Conservation (phyloP, 129 eudicot genomes). For the Deinandra increscens region DNA sequence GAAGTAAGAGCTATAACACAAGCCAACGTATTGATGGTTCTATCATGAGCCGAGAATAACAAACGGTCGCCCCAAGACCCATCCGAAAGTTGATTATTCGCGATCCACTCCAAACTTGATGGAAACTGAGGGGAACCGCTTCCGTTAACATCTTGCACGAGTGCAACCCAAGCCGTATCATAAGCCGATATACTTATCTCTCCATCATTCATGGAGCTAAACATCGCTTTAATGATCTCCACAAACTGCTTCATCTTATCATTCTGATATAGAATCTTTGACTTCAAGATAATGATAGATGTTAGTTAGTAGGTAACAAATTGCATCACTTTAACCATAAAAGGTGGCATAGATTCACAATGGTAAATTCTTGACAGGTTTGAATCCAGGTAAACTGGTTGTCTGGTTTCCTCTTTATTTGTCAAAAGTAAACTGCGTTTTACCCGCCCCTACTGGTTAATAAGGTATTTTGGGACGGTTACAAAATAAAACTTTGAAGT, state of each 20-base stretch:
- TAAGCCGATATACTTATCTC: conserved; percentile 45
- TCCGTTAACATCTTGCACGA: conserved; percentile 52
- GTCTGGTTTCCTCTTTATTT: no score
- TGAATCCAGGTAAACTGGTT: no score
- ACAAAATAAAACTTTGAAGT: no score
- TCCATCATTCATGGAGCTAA: conserved; percentile 74
- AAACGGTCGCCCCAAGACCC: conserved; percentile 86
- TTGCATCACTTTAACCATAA: no score
- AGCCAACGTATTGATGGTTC: conserved; percentile 56
- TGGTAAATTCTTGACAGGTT: no score
- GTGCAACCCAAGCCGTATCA: conserved; percentile 57
- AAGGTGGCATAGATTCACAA: no score
- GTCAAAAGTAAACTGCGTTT: no score
- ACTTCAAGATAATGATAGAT: no score
- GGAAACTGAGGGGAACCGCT: conserved; percentile 70
- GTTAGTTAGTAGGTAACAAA: no score
- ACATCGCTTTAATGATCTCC: conserved; percentile 39
- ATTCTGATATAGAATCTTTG: conserved; percentile 20
- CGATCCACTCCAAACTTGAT: conserved; percentile 72
- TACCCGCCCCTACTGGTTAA: no score
- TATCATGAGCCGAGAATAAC: conserved; percentile 58
- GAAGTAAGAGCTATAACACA: no score
- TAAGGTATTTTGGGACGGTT: no score
- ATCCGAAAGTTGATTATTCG: conserved; percentile 57
- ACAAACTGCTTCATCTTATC: conserved; percentile 33